phyloP scores from a whole-genome alignment of 148 eudicot species.

The Mesembryanthemum crystallinum region DNA sequence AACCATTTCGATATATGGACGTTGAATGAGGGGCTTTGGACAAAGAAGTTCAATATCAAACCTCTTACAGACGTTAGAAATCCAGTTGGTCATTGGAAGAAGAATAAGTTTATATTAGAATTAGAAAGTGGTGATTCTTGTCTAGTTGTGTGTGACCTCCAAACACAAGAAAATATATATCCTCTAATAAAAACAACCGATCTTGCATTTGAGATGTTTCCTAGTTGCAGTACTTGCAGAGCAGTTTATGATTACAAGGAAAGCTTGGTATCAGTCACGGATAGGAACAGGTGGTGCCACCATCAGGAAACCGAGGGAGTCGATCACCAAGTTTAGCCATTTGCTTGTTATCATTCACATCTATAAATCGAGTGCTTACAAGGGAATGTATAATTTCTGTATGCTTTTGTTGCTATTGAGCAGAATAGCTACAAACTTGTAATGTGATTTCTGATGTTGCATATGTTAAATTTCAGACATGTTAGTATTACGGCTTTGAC shows the following conservation, averaged over 20 bases:
- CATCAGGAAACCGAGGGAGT: background rate
- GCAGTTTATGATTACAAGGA: constrained; percentile 2
- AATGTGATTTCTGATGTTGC: too few species aligned
- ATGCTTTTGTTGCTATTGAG: too few species aligned
- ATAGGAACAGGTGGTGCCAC: background rate
- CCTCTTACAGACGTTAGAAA: background rate
- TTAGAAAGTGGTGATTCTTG: background rate
- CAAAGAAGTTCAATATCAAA: constrained; percentile 13
- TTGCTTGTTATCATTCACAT: too few species aligned
- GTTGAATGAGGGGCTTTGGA: constrained; percentile 11
- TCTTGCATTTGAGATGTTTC: constrained; percentile 2
- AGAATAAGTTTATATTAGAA: constrained; percentile 7
- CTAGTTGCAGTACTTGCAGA: background rate
- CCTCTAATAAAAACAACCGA: too few species aligned
- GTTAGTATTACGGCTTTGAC: too few species aligned
- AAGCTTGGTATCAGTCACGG: constrained; percentile 8
- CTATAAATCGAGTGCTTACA: too few species aligned
- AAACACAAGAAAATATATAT: constrained; percentile 10
- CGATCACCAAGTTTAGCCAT: too few species aligned
- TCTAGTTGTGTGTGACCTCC: constrained; percentile 8
- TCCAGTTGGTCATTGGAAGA: constrained; percentile 18
- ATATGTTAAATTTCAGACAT: too few species aligned
- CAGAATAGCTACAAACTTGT: too few species aligned
- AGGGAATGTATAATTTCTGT: too few species aligned
- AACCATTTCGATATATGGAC: constrained; percentile 11